These are phyloP conservation scores for Cryptococcus depauperatus DNA, from an alignment of 1,284 basidiomycete species.

Conservation along the genomic window DNA sequence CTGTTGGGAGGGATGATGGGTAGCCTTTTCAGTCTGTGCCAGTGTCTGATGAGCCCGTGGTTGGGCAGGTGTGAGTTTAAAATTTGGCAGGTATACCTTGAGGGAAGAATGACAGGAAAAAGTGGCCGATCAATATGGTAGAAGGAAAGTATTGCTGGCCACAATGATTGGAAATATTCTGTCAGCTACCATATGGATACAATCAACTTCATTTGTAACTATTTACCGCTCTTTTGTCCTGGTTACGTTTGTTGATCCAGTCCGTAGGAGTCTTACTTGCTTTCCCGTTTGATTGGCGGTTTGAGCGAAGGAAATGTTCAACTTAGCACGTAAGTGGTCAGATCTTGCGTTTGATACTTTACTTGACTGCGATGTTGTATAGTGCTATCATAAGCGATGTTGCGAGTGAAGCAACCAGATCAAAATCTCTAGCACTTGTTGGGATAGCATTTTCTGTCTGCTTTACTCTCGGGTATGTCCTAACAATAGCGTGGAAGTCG, in stretches of 20 bases:
- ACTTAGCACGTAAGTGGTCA: constrained; percentile 44
- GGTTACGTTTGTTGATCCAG: constrained; percentile 1
- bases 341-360: background rate
- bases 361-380: background rate
- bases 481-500: constrained; percentile 36
- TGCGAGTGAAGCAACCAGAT: constrained; percentile 64
- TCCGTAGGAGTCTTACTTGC: constrained; percentile 56
- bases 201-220: constrained; percentile 64
- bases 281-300: constrained; percentile 81
- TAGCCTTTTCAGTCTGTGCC: constrained; percentile 76
- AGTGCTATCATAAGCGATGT: constrained; percentile 86
- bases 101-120: background rate
- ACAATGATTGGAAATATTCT: constrained; percentile 88
- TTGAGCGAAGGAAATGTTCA: constrained; percentile 65
- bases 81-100: background rate
- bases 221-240: background rate
- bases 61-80: constrained; percentile 56
- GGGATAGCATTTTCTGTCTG: constrained; percentile 90
- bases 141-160: constrained; percentile 66
- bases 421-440: constrained; percentile 76
- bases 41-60: constrained; percentile 74
- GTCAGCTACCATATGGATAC: constrained; percentile 77
- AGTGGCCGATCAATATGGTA: constrained; percentile 66
- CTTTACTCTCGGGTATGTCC: constrained; percentile 55
- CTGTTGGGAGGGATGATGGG: constrained; percentile 71